Percentiles rank a stretch among this genome's conserved stretches.
Evolutionary conservation across 495 filamentous ascomycete genomes (phyloP).

Genomic region (Astrocystis sublimbata): DNA sequence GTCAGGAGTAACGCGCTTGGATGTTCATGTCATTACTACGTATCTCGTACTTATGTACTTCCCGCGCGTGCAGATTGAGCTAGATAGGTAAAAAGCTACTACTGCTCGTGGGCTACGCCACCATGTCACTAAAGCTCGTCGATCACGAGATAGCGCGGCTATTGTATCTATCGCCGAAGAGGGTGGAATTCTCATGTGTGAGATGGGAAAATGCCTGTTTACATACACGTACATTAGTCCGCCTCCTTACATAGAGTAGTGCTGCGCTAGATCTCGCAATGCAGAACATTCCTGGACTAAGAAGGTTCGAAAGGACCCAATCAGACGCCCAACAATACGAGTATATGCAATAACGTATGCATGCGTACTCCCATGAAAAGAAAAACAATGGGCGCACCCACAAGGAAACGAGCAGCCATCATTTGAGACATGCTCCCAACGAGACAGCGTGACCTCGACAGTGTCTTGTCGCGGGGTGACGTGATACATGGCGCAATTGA

Average conservation of each 20-base stretch:
- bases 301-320: background rate
- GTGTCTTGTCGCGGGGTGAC: constrained; percentile 4
- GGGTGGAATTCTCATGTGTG: no score
- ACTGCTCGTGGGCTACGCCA: no score
- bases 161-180: background rate
- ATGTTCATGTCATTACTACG: no score
- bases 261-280: background rate
- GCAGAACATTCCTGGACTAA: background rate
- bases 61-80: no score
- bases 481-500: constrained; percentile 5
- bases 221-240: background rate
- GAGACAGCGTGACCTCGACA: background rate
- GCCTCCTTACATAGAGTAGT: background rate
- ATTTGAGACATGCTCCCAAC: background rate
- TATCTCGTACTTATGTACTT: no score
- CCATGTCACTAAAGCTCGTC: background rate
- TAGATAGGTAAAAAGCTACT: no score
- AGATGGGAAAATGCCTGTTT: background rate
- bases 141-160: background rate
- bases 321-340: no score
- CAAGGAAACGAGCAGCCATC: background rate
- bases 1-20: no score
- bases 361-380: no score
- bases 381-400: background rate
- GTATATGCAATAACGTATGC: no score